Base-by-base conservation (phyloP, 805 yeast species). In the Starmerella cellae region DNA sequence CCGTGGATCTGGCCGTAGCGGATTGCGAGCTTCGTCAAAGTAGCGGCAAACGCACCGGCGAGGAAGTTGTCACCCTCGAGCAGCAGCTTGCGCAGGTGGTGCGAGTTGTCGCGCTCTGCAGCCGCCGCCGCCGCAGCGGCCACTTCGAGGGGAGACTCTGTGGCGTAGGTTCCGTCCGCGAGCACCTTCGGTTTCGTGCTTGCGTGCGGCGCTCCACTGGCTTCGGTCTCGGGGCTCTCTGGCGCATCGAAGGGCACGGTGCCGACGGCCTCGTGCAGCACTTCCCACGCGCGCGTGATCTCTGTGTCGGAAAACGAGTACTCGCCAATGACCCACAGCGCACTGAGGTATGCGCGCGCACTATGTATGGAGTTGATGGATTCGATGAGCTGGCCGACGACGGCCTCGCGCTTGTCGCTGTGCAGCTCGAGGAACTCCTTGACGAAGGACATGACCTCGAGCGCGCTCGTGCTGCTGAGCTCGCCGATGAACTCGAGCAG, bases 141-240 rank as follows among this genome's bases (percentile, higher is more conserved):
- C 18, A 55, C 55, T 14, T 80, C 80, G 44, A 79, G 64, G 0
- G 94, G 91, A 49, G 76, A 75, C 63, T 91, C 98, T 33, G 95
- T 82, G 23, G 98, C 98, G 63, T 91, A 91, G 0, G 99, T 91
- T 54, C 99, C 99, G 65, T 91, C 99, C n/a, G 98, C 95, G 51
- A 91, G 70, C 45, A 91, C 79, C 46, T 80, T 78, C 18, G 96
- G 96, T 39, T 58, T 50, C 17, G 49, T 45, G 17, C 31, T 36
- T 5, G 14, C 39, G 8, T 26, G 39, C 60, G 55, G 9, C 53
- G 51, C 18, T 39, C 20, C 4, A 19, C 57, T 59, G 27, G 60
- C 53, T 21, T 56, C 60, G 13, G 42, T 51, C 19, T 52, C 60
- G 4, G 44, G 55, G 9, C 23, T 39, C 5, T 62, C 67, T 14